These are phyloP conservation scores for Candida andamanensis DNA, from an alignment of 805 yeast species.

Conservation along the genomic window DNA sequence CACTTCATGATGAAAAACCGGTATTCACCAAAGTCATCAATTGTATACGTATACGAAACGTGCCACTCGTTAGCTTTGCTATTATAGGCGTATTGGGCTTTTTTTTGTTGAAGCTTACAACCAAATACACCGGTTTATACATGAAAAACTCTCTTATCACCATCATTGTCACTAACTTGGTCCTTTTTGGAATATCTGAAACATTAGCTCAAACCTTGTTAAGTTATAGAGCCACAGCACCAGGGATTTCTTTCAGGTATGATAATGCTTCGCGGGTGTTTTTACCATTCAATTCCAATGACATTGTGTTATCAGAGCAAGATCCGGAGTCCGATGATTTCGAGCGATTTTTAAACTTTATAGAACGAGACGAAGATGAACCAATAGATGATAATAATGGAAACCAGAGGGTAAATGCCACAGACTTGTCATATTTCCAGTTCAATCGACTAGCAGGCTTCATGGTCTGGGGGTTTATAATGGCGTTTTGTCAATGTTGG, in stretches of 20 bases:
- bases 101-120: conserved; percentile 49
- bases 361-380: background rate
- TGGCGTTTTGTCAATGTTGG: conserved; percentile 78
- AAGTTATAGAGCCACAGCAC: conserved; percentile 19
- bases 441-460: conserved; percentile 73
- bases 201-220: conserved; percentile 75
- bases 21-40: conserved; percentile 22
- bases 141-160: conserved; percentile 65
- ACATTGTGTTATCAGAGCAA: too few species aligned
- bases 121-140: conserved; percentile 57
- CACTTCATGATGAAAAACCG: conserved; percentile 1
- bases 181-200: conserved; percentile 87
- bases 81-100: conserved; percentile 46
- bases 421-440: conserved; percentile 44
- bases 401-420: too few species aligned
- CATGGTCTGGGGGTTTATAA: conserved; percentile 79
- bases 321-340: background rate
- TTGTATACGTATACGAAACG: conserved; percentile 34
- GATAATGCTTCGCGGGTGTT: background rate
- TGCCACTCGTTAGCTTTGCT: conserved; percentile 54
- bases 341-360: background rate
- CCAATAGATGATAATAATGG: background rate
- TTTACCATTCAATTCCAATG: background rate
- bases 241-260: conserved; percentile 14
- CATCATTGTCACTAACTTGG: conserved; percentile 71